Evolutionary conservation across 805 yeast species (phyloP), one percentile per base, ranked within the genome.

Genomic region (Cyberlindnera veronae): DNA sequence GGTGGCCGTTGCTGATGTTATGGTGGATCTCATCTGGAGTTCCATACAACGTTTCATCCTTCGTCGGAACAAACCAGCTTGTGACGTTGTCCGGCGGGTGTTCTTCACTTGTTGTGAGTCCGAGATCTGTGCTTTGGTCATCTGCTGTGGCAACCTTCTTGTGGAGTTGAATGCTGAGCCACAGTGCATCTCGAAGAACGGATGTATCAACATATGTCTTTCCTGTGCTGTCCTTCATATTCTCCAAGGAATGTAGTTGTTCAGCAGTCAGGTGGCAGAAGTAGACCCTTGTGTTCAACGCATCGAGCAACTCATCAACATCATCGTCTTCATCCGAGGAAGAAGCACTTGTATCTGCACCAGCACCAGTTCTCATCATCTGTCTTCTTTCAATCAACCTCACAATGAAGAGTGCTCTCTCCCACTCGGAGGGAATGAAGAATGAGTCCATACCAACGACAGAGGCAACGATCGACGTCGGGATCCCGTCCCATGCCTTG

Each of bases 351-450:
- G 23, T 26, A 7, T 29, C 34, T 1, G 29, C 32, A 14, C 30
- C 11, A 10, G 34, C 5, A n/a, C 28, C 1, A 6, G 15, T 20
- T 11, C 36, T 17, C 12, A n/a, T 16, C n/a, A 27, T 38, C 29
- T 48, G 42, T 23, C 71, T 47, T 52, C 71, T 54, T 44, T 68
- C 71, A 29, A 71, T 60, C 33, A 73, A 49, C 32, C 60, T 64
- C 27, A 72, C 66, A 3, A 70, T 61, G 45, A 76, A 75, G 21
- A 70, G 44, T 31, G 76, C 72, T 38, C 82, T 60, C 31, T 74
- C 79, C 77, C 77, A 74, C 51, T 76, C 82, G 2, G 67, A 65
- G 2, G 76, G 75, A 5, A 74, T 74, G 52, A 71, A 76, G 46
- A 76, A 76, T 16, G 69, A 71, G 48, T 77, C 78, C 14, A 68